Percentiles rank a stretch among this genome's conserved stretches.
Evolutionary conservation across 169 alveolate genomes (phyloP).

Genomic region (Besnoitia besnoiti): DNA sequence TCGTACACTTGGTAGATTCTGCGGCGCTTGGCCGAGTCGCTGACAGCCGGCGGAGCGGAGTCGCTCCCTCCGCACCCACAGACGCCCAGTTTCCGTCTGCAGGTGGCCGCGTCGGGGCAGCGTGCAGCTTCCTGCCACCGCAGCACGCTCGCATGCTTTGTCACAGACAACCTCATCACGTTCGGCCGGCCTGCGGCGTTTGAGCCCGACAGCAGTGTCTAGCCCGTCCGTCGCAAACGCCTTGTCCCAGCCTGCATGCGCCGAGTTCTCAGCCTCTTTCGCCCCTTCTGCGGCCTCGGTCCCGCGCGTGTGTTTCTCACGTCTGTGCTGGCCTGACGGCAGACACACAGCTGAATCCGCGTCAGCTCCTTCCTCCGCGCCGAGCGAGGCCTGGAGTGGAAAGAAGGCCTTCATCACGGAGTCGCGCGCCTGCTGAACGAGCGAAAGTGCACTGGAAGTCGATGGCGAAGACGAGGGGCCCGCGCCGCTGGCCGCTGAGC

Average conservation of each 20-base stretch:
- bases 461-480: not conserved
- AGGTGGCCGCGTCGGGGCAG: too few relatives aligned
- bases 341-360: too few relatives aligned
- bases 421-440: constrained; percentile 38
- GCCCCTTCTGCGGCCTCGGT: not conserved
- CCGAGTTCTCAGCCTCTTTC: not conserved
- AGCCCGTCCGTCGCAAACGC: too few relatives aligned
- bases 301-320: not conserved
- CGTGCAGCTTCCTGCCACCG: too few relatives aligned
- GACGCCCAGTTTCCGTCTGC: too few relatives aligned
- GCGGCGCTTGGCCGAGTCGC: too few relatives aligned
- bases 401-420: constrained; percentile 20
- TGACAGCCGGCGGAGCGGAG: too few relatives aligned
- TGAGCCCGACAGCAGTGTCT: too few relatives aligned
- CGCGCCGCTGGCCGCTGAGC: not conserved
- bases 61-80: too few relatives aligned
- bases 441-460: not conserved
- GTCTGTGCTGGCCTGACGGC: too few relatives aligned
- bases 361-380: not conserved
- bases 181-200: too few relatives aligned
- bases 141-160: not conserved
- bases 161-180: not conserved
- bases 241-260: not conserved
- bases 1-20: too few relatives aligned
- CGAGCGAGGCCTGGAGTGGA: not conserved